Percentiles rank a stretch among this genome's conserved stretches.
Conservation (phyloP, 345 rosid genomes). For the Gossypium anomalum region DNA sequence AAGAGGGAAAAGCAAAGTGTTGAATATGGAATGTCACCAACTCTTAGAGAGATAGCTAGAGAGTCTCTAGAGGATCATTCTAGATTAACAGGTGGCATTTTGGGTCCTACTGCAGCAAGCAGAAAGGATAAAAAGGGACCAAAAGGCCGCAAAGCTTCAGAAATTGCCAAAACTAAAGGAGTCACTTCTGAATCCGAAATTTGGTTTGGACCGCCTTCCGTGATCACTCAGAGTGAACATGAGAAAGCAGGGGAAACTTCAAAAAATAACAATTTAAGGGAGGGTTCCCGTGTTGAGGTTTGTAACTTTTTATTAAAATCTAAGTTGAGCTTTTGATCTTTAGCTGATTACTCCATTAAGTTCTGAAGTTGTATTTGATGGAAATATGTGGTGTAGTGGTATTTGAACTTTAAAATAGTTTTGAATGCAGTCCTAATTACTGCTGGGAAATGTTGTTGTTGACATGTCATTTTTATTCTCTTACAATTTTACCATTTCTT, state of each 20-base stretch:
- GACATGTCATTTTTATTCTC: background rate
- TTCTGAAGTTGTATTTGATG: background rate
- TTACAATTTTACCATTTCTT: conserved; percentile 1
- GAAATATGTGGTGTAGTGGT: background rate
- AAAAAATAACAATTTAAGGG: conserved; percentile 45
- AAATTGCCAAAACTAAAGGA: conserved; percentile 33
- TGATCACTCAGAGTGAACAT: conserved; percentile 29
- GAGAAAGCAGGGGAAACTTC: conserved; percentile 30
- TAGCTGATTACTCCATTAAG: background rate
- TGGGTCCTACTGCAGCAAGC: conserved; percentile 32
- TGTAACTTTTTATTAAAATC: conserved; percentile 17
- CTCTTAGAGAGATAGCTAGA: conserved; percentile 27
- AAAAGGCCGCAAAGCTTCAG: conserved; percentile 39
- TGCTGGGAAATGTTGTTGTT: background rate
- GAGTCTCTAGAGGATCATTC: conserved; percentile 40
- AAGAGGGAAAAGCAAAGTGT: conserved; percentile 32
- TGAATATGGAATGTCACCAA: conserved; percentile 32
- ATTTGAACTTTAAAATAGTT: background rate
- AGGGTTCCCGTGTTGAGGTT: conserved; percentile 87
- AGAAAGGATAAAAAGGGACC: conserved; percentile 43
- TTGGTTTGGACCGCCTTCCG: conserved; percentile 31
- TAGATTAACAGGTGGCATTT: conserved; percentile 36
- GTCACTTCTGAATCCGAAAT: conserved; percentile 40
- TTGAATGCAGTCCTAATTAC: background rate
- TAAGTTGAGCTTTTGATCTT: background rate